Percentiles rank a stretch among this genome's conserved stretches.
These are phyloP conservation scores for Diphasiastrum complanatum DNA, from an alignment of 83 land plant species.

Conservation along the genomic window DNA sequence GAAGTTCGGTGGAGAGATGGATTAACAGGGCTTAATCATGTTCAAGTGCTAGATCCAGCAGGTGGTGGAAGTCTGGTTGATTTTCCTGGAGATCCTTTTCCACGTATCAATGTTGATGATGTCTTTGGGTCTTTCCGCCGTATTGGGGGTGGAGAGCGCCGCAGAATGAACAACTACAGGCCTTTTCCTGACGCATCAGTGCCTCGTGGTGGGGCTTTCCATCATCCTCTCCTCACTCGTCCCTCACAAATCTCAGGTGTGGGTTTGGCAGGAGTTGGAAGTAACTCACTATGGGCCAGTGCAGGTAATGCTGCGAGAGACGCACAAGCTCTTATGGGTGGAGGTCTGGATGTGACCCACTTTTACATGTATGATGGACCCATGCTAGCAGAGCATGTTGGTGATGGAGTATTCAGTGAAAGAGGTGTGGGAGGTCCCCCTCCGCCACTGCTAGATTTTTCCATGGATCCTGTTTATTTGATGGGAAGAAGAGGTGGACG, in stretches of 20 bases:
- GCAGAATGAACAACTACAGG: conserved; percentile 71
- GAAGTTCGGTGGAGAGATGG: conserved; percentile 94
- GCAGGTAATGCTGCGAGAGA: conserved; percentile 17
- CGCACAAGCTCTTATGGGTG: conserved; percentile 36
- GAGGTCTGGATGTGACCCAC: conserved; percentile 60
- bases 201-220: conserved; percentile 43
- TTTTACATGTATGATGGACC: conserved; percentile 79
- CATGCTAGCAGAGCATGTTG: conserved; percentile 49
- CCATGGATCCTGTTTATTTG: conserved; percentile 68
- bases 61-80: conserved; percentile 61
- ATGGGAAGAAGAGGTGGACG: conserved; percentile 75
- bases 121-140: conserved; percentile 88
- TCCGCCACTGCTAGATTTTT: conserved; percentile 52
- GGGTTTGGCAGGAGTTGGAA: conserved; percentile 35
- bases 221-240: conserved; percentile 72
- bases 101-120: conserved; percentile 94
- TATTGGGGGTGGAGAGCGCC: conserved; percentile 59
- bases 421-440: conserved; percentile 51
- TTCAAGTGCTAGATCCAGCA: conserved; percentile 75
- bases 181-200: conserved; percentile 62
- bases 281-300: conserved; percentile 33
- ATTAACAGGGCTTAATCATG: conserved; percentile 80
- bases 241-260: conserved; percentile 48
- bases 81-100: conserved; percentile 67
- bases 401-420: conserved; percentile 50